These are phyloP conservation scores for Rhytidiadelphus loreus DNA, from an alignment of 225 moss, liverwort and hornwort genomes.

Conservation along the genomic window DNA sequence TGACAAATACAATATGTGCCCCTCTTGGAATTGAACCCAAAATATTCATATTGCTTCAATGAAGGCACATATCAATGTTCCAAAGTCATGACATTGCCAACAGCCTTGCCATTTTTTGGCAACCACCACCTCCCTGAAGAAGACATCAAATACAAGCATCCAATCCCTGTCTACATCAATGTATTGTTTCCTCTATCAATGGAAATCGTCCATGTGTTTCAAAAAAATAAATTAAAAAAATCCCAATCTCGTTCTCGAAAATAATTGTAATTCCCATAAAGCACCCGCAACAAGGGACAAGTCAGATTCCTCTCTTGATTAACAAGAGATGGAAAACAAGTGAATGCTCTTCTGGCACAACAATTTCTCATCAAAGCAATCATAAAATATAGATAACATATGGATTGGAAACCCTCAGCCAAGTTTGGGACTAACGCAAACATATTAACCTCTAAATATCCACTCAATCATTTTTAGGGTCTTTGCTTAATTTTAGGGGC, in stretches of 20 bases:
- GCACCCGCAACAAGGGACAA: rapidly evolving
- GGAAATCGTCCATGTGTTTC: no score
- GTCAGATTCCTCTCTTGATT: not conserved
- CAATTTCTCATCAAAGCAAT: no score
- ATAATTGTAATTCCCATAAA: not conserved
- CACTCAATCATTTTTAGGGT: no score
- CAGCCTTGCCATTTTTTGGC: not conserved
- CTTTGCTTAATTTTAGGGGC: no score
- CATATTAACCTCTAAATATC: no score
- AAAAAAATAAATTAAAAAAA: no score
- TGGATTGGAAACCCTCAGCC: not conserved
- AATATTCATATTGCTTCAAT: not conserved
- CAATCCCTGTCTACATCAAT: not conserved
- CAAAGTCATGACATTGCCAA: not conserved
- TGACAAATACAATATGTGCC: not conserved
- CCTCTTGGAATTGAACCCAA: rapidly evolving
- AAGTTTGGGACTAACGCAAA: not conserved
- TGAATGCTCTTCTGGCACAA: not conserved
- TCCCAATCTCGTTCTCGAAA: rapidly evolving
- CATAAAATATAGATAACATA: no score
- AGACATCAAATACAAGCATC: not conserved
- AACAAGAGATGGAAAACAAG: not conserved
- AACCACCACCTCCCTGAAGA: not conserved
- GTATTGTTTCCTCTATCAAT: no score
- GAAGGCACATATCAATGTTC: not conserved